These are phyloP conservation scores for Phytophthora boehmeriae DNA, from an alignment of 352 stramenopile genomes.

Conservation along the genomic window DNA sequence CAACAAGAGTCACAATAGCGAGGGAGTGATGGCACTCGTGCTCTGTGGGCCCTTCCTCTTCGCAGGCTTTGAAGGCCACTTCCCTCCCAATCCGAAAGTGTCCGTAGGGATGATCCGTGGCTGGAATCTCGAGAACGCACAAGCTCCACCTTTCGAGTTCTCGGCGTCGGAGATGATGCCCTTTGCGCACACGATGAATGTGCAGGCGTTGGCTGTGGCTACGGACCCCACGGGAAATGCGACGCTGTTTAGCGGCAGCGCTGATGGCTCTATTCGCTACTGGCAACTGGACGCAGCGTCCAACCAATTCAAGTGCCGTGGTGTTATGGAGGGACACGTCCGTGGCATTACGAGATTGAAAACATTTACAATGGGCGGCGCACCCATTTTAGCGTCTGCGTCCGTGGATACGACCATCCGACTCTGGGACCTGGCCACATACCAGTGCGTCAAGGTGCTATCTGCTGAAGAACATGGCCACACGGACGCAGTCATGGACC, in stretches of 20 bases:
- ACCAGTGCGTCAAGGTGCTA: slow-evolving; percentile 83
- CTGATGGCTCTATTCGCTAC: slow-evolving; percentile 79
- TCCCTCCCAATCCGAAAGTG: slow-evolving; percentile 59
- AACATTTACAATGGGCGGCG: slow-evolving; percentile 71
- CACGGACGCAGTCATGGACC: slow-evolving; percentile 84
- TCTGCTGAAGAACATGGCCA: slow-evolving; percentile 72
- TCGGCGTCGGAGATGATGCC: slow-evolving; percentile 62
- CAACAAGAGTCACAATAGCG: slow-evolving; percentile 30
- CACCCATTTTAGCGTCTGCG: slow-evolving; percentile 75
- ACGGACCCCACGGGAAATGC: slow-evolving; percentile 70
- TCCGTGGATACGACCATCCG: slow-evolving; percentile 85
- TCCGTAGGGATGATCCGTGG: slow-evolving; percentile 76
- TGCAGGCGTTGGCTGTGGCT: slow-evolving; percentile 71
- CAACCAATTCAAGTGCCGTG: slow-evolving; percentile 80
- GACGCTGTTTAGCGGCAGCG: slow-evolving; percentile 79
- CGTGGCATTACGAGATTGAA: slow-evolving; percentile 84
- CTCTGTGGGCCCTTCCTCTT: slow-evolving; percentile 82
- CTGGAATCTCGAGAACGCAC: slow-evolving; percentile 84
- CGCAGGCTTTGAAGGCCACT: slow-evolving; percentile 76
- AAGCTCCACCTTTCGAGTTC: slow-evolving; percentile 71
- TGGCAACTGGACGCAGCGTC: slow-evolving; percentile 77
- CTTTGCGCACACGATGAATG: slow-evolving; percentile 78
- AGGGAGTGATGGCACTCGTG: slow-evolving; percentile 74
- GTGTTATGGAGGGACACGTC: slow-evolving; percentile 79
- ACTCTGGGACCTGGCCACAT: slow-evolving; percentile 84